Conservation (phyloP, 2,329 filamentous ascomycete genomes). For the Ilyonectria robusta region DNA sequence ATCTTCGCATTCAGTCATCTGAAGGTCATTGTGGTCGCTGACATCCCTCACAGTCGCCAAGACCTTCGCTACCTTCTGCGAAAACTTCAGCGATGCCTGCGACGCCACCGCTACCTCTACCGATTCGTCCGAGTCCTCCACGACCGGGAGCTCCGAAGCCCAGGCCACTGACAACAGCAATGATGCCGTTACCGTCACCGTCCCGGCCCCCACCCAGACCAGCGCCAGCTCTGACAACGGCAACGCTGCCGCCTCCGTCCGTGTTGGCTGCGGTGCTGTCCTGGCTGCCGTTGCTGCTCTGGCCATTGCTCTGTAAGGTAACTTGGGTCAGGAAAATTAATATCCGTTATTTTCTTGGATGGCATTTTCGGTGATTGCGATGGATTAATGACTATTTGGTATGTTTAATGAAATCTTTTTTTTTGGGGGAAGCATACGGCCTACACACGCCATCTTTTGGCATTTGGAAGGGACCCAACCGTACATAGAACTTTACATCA, state of each 20-base stretch:
- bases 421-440: constrained; percentile 23
- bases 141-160: constrained; percentile 26
- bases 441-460: constrained; percentile 28
- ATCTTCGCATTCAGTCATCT: not conserved
- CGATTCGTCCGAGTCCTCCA: constrained; percentile 22
- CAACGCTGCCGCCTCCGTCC: constrained; percentile 38
- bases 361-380: constrained; percentile 21
- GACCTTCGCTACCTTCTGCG: constrained; percentile 49
- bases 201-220: constrained; percentile 25
- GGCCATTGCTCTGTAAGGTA: constrained; percentile 42
- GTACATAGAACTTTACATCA: constrained; percentile 43
- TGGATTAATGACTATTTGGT: constrained; percentile 38
- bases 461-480: constrained; percentile 27
- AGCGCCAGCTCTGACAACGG: constrained; percentile 25
- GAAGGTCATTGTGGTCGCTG: constrained; percentile 21
- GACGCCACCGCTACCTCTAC: constrained; percentile 24
- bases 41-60: constrained; percentile 46
- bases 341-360: constrained; percentile 15
- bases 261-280: constrained; percentile 40
- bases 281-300: constrained; percentile 42
- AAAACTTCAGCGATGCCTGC: constrained; percentile 50
- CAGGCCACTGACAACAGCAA: constrained; percentile 20
- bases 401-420: constrained; percentile 42
- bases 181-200: constrained; percentile 42
- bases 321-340: not conserved